Percentiles rank a stretch among this genome's conserved stretches.
Evolutionary conservation across 768 basidiomycete genomes (phyloP).

Genomic region (Sporobolomyces pararoseus): DNA sequence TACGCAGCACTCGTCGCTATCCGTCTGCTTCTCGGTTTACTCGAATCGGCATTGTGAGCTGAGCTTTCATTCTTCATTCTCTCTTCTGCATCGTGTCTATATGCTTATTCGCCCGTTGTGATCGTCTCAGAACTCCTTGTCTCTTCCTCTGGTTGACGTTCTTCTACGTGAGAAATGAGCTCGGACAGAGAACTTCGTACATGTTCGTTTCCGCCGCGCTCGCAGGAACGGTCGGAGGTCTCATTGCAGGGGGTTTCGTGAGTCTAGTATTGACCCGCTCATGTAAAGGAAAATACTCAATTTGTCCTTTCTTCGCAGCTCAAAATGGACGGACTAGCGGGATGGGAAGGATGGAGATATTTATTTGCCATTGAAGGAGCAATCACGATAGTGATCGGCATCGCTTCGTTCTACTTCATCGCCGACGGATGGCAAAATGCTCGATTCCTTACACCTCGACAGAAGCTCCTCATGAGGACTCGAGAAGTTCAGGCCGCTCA

Average conservation of each 20-base stretch:
- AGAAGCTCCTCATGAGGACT: slow-evolving; percentile 23
- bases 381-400: slow-evolving; percentile 29
- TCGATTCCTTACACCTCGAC: slow-evolving; percentile 27
- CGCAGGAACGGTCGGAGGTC: slow-evolving; percentile 9
- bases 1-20: slow-evolving; percentile 22
- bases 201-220: slow-evolving; percentile 40
- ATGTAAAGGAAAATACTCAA: too few species aligned
- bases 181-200: slow-evolving; percentile 29
- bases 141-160: slow-evolving; percentile 32
- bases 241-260: background rate
- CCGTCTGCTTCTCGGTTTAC: slow-evolving; percentile 21
- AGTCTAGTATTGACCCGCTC: too few species aligned
- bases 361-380: slow-evolving; percentile 13
- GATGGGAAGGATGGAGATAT: slow-evolving; percentile 21
- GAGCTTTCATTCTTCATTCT: background rate
- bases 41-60: slow-evolving; percentile 23
- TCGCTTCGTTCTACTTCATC: slow-evolving; percentile 17
- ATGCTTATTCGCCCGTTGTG: too few species aligned
- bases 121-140: slow-evolving; percentile 13
- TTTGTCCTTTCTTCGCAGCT: too few species aligned
- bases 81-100: too few species aligned
- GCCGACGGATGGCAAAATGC: slow-evolving; percentile 19
- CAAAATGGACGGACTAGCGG: slow-evolving; percentile 23
- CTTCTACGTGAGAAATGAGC: slow-evolving; percentile 26
- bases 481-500: slow-evolving; percentile 18